phyloP scores from a whole-genome alignment of 2,329 filamentous ascomycete species.

The Botrytis fabae region DNA sequence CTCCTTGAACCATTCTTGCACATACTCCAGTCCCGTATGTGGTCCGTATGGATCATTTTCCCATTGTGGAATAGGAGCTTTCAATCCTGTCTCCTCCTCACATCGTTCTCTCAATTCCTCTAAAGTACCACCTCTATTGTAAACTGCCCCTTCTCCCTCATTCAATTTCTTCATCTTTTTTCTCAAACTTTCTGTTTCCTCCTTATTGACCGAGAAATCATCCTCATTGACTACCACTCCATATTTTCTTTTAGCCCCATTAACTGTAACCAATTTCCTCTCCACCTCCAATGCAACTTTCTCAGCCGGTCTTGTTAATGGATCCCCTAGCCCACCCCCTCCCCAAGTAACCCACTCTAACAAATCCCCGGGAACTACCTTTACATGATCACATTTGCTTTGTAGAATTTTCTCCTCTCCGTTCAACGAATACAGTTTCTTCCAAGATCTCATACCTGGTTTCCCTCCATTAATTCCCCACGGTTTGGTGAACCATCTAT shows the following conservation, averaged over 20 bases:
- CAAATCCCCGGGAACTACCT: constrained; percentile 11
- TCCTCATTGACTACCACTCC: constrained; percentile 11
- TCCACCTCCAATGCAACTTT: constrained; percentile 18
- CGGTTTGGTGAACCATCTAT: constrained; percentile 20
- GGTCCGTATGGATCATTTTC: constrained; percentile 17
- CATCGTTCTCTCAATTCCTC: constrained; percentile 8
- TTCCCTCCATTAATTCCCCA: constrained; percentile 14
- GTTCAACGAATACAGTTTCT: background rate
- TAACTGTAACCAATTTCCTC: constrained; percentile 4
- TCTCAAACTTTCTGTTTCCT: background rate
- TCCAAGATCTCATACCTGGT: constrained; percentile 11
- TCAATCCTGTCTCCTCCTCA: constrained; percentile 10
- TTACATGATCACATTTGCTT: constrained; percentile 20
- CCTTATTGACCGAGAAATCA: constrained; percentile 2
- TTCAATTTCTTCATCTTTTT: background rate
- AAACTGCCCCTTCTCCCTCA: background rate
- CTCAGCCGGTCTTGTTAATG: constrained; percentile 10
- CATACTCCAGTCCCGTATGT: constrained; percentile 15
- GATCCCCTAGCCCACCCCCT: constrained; percentile 11
- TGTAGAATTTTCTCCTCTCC: background rate
- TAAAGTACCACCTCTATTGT: constrained; percentile 13
- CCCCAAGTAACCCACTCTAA: constrained; percentile 21
- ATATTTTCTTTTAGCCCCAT: constrained; percentile 5
- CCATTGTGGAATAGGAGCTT: constrained; percentile 16
- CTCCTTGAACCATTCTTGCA: constrained; percentile 14